These are phyloP conservation scores for Metahyphopichia silvanorum DNA, from an alignment of 805 yeast genomes.

Conservation along the genomic window DNA sequence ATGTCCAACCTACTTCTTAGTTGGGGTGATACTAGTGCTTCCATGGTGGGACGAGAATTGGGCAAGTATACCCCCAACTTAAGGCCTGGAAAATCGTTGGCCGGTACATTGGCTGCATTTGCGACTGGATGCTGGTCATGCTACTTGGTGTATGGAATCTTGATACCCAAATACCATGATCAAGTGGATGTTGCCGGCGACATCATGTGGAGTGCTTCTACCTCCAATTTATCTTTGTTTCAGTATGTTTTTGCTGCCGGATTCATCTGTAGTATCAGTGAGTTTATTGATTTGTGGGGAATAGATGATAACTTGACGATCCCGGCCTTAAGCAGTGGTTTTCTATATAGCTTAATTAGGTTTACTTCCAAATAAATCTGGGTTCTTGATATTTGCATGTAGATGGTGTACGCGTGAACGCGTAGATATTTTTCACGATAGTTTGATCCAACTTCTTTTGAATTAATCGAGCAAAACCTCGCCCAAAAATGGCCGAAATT, in stretches of 20 bases:
- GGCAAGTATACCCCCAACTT: constrained; percentile 18
- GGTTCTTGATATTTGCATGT: too few species aligned
- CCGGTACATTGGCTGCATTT: constrained; percentile 18
- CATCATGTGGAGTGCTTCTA: constrained; percentile 16
- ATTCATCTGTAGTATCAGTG: constrained; percentile 21
- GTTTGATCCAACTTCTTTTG: too few species aligned
- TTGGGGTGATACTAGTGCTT: constrained; percentile 6
- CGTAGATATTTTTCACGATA: too few species aligned
- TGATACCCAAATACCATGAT: constrained; percentile 14
- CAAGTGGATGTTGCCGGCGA: constrained; percentile 17
- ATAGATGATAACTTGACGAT: constrained; percentile 31
- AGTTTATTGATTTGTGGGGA: constrained; percentile 18
- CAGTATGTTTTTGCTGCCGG: constrained; percentile 20
- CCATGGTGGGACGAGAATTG: constrained; percentile 15
- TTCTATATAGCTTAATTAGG: constrained; percentile 1
- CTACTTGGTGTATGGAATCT: constrained; percentile 12
- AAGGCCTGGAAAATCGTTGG: constrained; percentile 16
- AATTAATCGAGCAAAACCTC: too few species aligned
- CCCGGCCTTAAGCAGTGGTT: constrained; percentile 22
- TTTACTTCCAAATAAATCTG: too few species aligned
- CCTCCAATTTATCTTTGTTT: constrained; percentile 15
- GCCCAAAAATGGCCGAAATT: too few species aligned
- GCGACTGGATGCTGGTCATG: constrained; percentile 9
- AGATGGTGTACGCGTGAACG: too few species aligned
- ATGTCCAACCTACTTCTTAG: background rate